A percentile compares a stretch with the other conserved stretches of the same genome.
phyloP scores from a whole-genome alignment of 2,329 filamentous ascomycete species.

The Gremmenia infestans region DNA sequence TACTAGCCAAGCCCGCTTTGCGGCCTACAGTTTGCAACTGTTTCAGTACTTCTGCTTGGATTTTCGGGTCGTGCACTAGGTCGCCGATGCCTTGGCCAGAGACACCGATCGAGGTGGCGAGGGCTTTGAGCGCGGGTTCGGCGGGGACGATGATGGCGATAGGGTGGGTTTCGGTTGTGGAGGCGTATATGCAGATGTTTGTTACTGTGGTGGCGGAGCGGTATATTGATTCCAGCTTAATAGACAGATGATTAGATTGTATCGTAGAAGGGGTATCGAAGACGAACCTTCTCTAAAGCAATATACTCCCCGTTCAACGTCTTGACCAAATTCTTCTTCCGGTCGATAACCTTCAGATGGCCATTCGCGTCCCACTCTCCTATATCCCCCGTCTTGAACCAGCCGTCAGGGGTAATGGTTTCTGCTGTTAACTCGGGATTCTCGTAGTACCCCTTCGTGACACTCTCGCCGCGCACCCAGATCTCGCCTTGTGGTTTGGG shows the following conservation, averaged over 20 bases:
- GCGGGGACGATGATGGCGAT: constrained; percentile 72
- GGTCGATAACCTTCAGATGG: constrained; percentile 73
- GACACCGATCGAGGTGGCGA: constrained; percentile 56
- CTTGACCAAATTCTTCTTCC: constrained; percentile 93
- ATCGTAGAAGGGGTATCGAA: constrained; percentile 26
- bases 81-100: constrained; percentile 44
- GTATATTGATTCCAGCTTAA: constrained; percentile 77
- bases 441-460: constrained; percentile 73
- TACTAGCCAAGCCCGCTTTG: constrained; percentile 58
- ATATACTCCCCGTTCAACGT: constrained; percentile 94
- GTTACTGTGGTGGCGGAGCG: constrained; percentile 68
- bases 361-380: constrained; percentile 71
- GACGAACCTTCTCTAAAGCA: constrained; percentile 69
- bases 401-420: constrained; percentile 66
- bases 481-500: constrained; percentile 80
- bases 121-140: constrained; percentile 54
- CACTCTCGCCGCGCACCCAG: constrained; percentile 71
- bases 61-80: constrained; percentile 60
- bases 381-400: constrained; percentile 87
- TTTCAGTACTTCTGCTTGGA: constrained; percentile 57
- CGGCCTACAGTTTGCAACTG: constrained; percentile 61
- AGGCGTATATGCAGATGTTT: constrained; percentile 84
- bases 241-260: too few species aligned
- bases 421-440: constrained; percentile 80
- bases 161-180: constrained; percentile 66